Percentiles rank a stretch among this genome's conserved stretches.
Evolutionary conservation across 176 grass and related monocot genomes (phyloP).

Genomic region (Alopecurus myosuroides): DNA sequence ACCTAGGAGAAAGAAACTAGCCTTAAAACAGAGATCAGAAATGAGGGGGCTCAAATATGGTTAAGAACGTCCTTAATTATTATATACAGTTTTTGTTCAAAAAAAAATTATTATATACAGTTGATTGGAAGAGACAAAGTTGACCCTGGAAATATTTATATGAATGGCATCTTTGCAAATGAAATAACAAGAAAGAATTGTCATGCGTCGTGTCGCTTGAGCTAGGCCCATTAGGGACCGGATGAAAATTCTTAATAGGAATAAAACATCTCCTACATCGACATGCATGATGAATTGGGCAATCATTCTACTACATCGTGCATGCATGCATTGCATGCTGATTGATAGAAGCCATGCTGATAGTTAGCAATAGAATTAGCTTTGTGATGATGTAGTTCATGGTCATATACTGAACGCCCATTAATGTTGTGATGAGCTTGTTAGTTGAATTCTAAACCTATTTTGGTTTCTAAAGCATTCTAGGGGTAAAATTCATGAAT

Average conservation of each 20-base stretch:
- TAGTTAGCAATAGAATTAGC: background rate
- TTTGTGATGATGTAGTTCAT: background rate
- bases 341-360: background rate
- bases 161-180: slow-evolving; percentile 31
- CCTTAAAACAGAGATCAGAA: no score
- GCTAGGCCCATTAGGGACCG: background rate
- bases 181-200: background rate
- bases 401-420: background rate
- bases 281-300: background rate
- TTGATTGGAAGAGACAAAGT: slow-evolving; percentile 39
- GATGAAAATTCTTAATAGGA: no score
- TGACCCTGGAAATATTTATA: slow-evolving; percentile 24
- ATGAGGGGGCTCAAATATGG: no score
- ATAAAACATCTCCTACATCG: background rate
- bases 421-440: background rate
- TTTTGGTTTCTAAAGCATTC: background rate
- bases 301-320: background rate
- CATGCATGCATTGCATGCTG: background rate
- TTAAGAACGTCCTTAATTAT: slow-evolving; percentile 36
- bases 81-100: no score
- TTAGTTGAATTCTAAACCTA: background rate
- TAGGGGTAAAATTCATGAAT: background rate
- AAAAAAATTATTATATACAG: slow-evolving; percentile 31
- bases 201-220: slow-evolving; percentile 24
- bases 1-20: no score